Percentiles rank a stretch among this genome's conserved stretches.
These are phyloP conservation scores for Erythrophleum ivorense DNA, from an alignment of 331 rosid genomes.

Conservation along the genomic window DNA sequence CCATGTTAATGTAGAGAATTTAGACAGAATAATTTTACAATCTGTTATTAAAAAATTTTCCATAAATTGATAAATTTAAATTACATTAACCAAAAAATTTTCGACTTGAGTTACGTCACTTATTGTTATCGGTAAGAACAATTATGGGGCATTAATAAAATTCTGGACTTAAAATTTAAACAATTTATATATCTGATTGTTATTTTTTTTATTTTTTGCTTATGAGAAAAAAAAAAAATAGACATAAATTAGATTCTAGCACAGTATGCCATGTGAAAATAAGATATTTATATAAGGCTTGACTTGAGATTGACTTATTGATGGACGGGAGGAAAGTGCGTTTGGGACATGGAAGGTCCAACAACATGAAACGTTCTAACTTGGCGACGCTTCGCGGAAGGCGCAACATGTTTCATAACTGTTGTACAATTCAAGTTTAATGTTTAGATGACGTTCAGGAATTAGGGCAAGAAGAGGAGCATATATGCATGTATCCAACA, in stretches of 20 bases:
- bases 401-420: not conserved
- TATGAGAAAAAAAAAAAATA: too few species aligned
- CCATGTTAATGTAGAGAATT: too few species aligned
- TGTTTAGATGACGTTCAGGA: not conserved
- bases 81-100: too few species aligned
- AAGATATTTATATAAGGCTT: not conserved
- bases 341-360: not conserved
- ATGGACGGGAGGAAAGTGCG: not conserved
- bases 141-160: too few species aligned
- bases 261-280: not conserved
- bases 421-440: not conserved
- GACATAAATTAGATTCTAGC: not conserved
- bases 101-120: too few species aligned
- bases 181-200: too few species aligned
- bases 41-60: too few species aligned
- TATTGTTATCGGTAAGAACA: too few species aligned
- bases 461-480: not conserved
- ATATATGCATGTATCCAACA: not conserved
- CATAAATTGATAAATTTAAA: too few species aligned
- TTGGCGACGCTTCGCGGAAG: constrained; percentile 5
- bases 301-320: not conserved
- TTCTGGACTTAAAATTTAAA: too few species aligned
- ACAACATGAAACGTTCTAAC: not conserved
- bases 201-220: too few species aligned
- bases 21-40: too few species aligned